Evolutionary conservation across 1,139 yeast species (phyloP).

Genomic region (Candida sp.): DNA sequence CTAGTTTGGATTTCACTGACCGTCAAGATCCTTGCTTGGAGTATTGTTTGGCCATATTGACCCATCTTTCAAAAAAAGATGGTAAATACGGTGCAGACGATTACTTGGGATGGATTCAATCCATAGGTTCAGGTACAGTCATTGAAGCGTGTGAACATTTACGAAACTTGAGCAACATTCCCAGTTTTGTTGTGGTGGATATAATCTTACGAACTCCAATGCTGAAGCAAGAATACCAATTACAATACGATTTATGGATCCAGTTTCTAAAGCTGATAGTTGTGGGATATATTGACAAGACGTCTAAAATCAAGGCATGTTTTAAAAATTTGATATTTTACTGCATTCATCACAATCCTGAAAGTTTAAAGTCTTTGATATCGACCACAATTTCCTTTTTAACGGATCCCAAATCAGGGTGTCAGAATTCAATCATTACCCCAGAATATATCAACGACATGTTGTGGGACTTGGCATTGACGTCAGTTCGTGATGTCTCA

Average conservation of each 20-base stretch:
- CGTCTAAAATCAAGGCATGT: constrained; percentile 15
- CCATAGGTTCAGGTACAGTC: constrained; percentile 23
- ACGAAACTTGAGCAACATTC: constrained; percentile 24
- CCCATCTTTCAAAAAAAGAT: not conserved
- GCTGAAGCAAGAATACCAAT: constrained; percentile 24
- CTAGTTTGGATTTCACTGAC: not conserved
- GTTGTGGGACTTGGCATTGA: constrained; percentile 21
- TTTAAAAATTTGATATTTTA: constrained; percentile 25
- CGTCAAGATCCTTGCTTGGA: constrained; percentile 5
- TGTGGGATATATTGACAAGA: constrained; percentile 13
- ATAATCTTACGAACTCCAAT: constrained; percentile 34
- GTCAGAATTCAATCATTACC: constrained; percentile 10
- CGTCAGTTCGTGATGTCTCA: constrained; percentile 9
- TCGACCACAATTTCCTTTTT: constrained; percentile 12
- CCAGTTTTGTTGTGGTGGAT: constrained; percentile 34
- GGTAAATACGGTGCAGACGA: constrained; percentile 10
- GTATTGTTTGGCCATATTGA: constrained; percentile 4
- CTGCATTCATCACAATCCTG: constrained; percentile 21
- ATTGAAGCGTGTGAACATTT: constrained; percentile 25
- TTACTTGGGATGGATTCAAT: constrained; percentile 24
- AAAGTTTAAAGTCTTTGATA: constrained; percentile 15
- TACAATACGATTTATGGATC: constrained; percentile 39
- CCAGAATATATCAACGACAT: constrained; percentile 17
- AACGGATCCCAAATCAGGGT: constrained; percentile 10
- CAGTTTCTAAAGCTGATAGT: constrained; percentile 15